Evolutionary conservation across 179 eudicot genomes (phyloP).

Genomic region (Beta macrorhiza): DNA sequence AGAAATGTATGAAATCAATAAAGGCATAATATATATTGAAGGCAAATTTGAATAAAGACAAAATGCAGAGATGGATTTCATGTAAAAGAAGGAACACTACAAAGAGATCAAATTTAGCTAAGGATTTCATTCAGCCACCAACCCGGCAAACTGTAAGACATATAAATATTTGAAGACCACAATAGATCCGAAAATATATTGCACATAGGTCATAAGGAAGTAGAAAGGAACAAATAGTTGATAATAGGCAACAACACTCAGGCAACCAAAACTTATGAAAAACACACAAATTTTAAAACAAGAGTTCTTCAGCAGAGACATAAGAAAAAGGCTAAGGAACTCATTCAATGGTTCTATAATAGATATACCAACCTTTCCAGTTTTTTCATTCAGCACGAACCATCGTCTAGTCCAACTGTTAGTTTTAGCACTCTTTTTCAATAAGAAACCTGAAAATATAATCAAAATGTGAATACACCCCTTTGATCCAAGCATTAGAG

Average conservation of each 20-base stretch:
- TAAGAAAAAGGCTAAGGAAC: neutral
- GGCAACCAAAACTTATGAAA: neutral
- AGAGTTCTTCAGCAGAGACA: too few relatives aligned
- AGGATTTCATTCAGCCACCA: too few relatives aligned
- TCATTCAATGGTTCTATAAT: neutral
- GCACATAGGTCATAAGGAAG: neutral
- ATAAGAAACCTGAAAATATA: constrained; percentile 47
- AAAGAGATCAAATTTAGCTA: neutral
- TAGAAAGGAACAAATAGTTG: neutral
- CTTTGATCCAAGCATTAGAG: neutral
- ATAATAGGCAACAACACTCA: neutral
- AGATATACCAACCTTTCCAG: constrained; percentile 62
- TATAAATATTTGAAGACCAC: neutral
- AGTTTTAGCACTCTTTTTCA: constrained; percentile 92
- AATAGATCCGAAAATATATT: neutral
- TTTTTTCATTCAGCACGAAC: constrained; percentile 95
- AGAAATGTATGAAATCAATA: neutral
- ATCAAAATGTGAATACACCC: neutral
- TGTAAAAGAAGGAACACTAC: neutral
- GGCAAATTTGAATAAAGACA: neutral
- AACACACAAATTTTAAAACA: neutral
- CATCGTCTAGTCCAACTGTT: constrained; percentile 90
- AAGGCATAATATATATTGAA: neutral
- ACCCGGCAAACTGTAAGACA: neutral
- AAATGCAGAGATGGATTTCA: neutral